Conservation (phyloP, 2,329 filamentous ascomycete genomes). For the Penicillium sp. region DNA sequence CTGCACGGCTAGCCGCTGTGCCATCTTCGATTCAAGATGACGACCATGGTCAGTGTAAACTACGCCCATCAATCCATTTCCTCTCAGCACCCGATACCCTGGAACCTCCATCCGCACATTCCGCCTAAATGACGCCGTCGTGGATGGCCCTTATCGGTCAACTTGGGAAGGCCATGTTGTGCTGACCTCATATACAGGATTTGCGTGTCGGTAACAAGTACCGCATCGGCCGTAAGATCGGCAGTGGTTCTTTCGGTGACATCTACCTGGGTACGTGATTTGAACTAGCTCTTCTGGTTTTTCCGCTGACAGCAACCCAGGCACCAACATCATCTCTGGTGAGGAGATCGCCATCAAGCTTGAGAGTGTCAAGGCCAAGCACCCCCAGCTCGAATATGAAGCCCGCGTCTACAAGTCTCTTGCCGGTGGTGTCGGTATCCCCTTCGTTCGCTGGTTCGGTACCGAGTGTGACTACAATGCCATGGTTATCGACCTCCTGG, state of each 20-base stretch:
- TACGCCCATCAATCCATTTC: not conserved
- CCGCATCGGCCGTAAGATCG: slow-evolving; percentile 98
- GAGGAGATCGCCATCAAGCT: slow-evolving; percentile 99
- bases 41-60: slow-evolving; percentile 36
- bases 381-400: slow-evolving; percentile 98
- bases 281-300: not conserved
- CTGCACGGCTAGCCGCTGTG: slow-evolving; percentile 33
- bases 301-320: slow-evolving; percentile 43
- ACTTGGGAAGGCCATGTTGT: not conserved
- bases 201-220: slow-evolving; percentile 99
- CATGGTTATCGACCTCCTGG: slow-evolving; percentile 97
- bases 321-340: slow-evolving; percentile 98
- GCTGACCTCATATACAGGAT: slow-evolving; percentile 63
- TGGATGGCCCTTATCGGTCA: not conserved
- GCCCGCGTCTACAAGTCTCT: slow-evolving; percentile 84
- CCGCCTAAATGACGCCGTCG: not conserved
- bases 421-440: slow-evolving; percentile 94
- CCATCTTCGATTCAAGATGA: slow-evolving; percentile 31
- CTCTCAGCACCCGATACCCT: not conserved
- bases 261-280: slow-evolving; percentile 75
- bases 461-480: slow-evolving; percentile 99
- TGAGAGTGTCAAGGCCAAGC: slow-evolving; percentile 98
- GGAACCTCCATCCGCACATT: not conserved
- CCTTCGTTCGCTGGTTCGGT: slow-evolving; percentile 98
- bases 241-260: slow-evolving; percentile 94